Evolutionary conservation across 2,329 filamentous ascomycete species (phyloP), one percentile per base, ranked within the genome.

Genomic region (Arthrobotrys pseudoclavata): DNA sequence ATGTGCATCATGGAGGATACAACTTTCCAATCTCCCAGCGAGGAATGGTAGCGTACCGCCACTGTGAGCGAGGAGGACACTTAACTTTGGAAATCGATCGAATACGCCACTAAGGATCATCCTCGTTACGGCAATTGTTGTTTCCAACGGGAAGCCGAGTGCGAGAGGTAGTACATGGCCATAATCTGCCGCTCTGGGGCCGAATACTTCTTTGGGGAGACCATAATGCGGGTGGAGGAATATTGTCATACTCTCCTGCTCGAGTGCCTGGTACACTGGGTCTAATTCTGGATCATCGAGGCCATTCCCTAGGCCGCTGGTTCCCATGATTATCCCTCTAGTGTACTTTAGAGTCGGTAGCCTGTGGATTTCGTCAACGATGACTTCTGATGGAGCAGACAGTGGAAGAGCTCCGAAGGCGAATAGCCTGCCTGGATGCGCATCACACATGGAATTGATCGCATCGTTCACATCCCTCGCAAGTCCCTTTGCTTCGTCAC

Each of bases 161-260:
- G 93, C 92, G 0, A 97, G 86, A 0, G 94, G 92, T 1, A 97
- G 86, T 0, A 97, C 93, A 83, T 97, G 94, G 0, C 94, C 94
- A 82, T 96, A 97, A 76, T 91, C 90, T 22, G 85, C 86, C 0
- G 88, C 89, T 6, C 91, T 86, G 0, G 92, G 88, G 0, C 94
- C 94, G 84, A 92, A 97, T 2, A 96, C 92, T 7, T 89, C 88
- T 75, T 88, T 88, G 0, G 93, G 94, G 1, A 97, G 87, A 0
- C 94, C 94, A 83, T 97, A 97, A 84, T 97, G 94, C 29, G 94
- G 94, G 84, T 97, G 94, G 63, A 97, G 84, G 85, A 97, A 97
- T 60, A 97, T 86, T 24, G 92, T 86, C 37, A 93, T 86, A 6
- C 86, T 83, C 0, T 88, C 88, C 47, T 88, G 87, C 48, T 92